Base-by-base conservation (phyloP, 768 basidiomycete genomes). In the Hydnomerulius pinastri region DNA sequence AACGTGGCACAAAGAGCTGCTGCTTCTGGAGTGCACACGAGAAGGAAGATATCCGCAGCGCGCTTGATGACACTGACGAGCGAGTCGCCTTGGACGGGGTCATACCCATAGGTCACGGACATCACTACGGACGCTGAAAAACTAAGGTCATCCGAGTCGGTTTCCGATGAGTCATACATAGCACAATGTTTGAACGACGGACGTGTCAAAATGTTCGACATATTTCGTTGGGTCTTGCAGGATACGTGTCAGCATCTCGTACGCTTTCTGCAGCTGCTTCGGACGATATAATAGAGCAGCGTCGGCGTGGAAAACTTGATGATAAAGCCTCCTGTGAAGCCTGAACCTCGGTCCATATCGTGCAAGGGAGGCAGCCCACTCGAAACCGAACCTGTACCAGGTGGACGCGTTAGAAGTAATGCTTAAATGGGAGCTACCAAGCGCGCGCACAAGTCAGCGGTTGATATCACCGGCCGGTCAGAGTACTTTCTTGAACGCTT, bases 401-500 rank as follows among this genome's bases (percentile, higher is more conserved):
- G 7, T 43, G 4, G 10, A 25, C n/a, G 23, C 11, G 4, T 48
- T 36, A 42, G 20, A 23, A 13, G 25, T 9, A 37, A 15, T 43
- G 27, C 18, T 18, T 24, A 25, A 27, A 9, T n/a, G 15, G 10
- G 18, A 42, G 7, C n/a, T 43, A 18, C 8, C 27, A 4, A 32
- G 30, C 15, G 41, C n/a, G 48, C 53, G 24, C 25, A 53, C 61
- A 60, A 4, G 1, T 47, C 46, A 6, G 44, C 43, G 12, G n/a
- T 15, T 17, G 46, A 18, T 10, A 29, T 38, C 3, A 10, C 10
- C 8, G 62, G 46, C 6, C 59, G 43, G 41, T 56, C 54, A 39
- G 79, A 83, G 58, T 82, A 83, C 18, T 77, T 77, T 9, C 73
- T 59, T 39, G 80, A 76, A 25, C 77, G 73, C 57, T 73, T 78